phyloP scores from a whole-genome alignment of 495 filamentous ascomycete genomes.

The Podospora comata region DNA sequence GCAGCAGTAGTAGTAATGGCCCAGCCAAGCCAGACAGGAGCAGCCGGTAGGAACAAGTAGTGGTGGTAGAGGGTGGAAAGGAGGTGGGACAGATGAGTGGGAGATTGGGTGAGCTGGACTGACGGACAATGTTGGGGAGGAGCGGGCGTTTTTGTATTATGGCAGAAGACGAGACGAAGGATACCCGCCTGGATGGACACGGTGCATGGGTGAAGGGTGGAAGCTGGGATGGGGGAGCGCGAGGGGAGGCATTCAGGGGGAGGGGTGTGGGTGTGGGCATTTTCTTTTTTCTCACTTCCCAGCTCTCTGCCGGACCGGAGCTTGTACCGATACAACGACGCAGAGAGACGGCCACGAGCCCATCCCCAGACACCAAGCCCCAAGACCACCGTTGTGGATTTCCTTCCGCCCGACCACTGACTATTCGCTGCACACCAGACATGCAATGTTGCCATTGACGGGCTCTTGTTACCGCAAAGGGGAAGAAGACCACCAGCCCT shows the following conservation, averaged over 20 bases:
- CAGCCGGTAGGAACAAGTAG: not conserved
- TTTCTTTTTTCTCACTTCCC: not conserved
- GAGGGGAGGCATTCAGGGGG: not conserved
- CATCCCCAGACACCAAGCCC: not conserved
- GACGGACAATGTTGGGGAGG: conserved; percentile 14
- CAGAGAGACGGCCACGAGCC: not conserved
- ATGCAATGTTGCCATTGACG: not conserved
- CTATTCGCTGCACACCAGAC: not conserved
- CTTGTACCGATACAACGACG: conserved; percentile 22
- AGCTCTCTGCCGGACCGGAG: conserved; percentile 23
- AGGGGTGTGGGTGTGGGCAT: conserved; percentile 8
- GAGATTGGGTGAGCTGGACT: conserved; percentile 7
- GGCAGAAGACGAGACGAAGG: conserved; percentile 27
- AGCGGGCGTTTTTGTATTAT: conserved; percentile 29
- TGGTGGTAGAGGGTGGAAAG: not conserved
- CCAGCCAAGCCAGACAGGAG: not conserved
- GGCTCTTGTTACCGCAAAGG: not conserved
- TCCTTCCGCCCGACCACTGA: conserved; percentile 19
- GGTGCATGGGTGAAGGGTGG: conserved; percentile 27
- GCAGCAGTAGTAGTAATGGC: not conserved
- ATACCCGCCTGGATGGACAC: conserved; percentile 30
- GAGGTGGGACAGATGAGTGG: conserved; percentile 12
- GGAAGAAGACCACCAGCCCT: not conserved
- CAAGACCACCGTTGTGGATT: conserved; percentile 4
- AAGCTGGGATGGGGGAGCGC: conserved; percentile 8